These are phyloP conservation scores for Amanita exitialis DNA, from an alignment of 768 basidiomycete genomes.

Conservation along the genomic window DNA sequence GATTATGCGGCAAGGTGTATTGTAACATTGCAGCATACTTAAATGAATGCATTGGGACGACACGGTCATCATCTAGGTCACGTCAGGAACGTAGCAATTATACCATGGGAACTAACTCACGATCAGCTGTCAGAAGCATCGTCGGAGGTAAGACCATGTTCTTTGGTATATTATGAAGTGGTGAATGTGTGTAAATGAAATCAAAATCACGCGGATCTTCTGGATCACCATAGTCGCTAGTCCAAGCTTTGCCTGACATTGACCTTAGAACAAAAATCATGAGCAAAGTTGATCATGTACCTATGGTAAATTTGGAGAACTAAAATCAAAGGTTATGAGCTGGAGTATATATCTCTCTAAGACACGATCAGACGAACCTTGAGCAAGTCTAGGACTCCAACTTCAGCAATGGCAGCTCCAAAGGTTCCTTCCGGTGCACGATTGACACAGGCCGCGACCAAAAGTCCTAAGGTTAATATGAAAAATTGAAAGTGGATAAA, in stretches of 20 bases:
- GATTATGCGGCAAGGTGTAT: conserved; percentile 51
- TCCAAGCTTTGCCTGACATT: conserved; percentile 59
- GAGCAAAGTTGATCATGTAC: conserved; percentile 19
- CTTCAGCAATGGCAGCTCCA: conserved; percentile 74
- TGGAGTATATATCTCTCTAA: neutral
- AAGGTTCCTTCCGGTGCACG: conserved; percentile 67
- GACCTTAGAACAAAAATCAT: neutral
- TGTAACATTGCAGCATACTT: conserved; percentile 77
- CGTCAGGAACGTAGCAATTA: neutral
- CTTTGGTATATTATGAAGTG: conserved; percentile 67
- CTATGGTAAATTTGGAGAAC: conserved; percentile 74
- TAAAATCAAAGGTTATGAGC: conserved; percentile 14
- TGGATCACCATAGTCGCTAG: conserved; percentile 69
- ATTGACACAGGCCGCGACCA: conserved; percentile 80
- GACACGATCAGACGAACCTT: conserved; percentile 34
- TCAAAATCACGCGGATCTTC: conserved; percentile 73
- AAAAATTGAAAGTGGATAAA: neutral
- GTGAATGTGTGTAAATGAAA: conserved; percentile 73
- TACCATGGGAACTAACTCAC: conserved; percentile 30
- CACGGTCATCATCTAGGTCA: conserved; percentile 65
- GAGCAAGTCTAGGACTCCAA: conserved; percentile 73
- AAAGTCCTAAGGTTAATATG: conserved; percentile 37
- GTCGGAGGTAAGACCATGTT: conserved; percentile 54
- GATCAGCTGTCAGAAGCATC: conserved; percentile 77
- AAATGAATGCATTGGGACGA: conserved; percentile 83